Base-by-base conservation (phyloP, 2,329 filamentous ascomycete species). In the Epichloe sp. region DNA sequence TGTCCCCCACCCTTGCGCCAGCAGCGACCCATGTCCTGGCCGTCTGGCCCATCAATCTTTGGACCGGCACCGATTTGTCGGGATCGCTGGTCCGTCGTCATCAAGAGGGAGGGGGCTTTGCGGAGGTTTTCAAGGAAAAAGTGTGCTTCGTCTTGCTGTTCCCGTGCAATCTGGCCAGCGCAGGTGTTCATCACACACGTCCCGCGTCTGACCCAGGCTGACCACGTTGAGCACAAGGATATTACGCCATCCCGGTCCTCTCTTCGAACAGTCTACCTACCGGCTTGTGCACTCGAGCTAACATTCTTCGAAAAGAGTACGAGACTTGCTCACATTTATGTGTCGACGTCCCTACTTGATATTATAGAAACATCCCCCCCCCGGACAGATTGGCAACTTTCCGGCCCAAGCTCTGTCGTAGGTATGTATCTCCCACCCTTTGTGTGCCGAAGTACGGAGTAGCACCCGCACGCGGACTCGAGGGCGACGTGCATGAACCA, bases 11-110 rank as follows among this genome's bases (percentile, higher is more conserved):
- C 51, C 47, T 43, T 49, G 31, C 47, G 23, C n/a, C 38, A 50
- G 17, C 37, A 37, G 7, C 17, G 17, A 47, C 47, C 51, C 47
- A 40, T 14, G 47, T 47, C 37, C 38, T 50, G 26, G 34, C 47
- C 44, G 43, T 15, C 21, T 10, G 31, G 38, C 38, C 44, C 50
- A 41, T 47, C 35, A 41, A 38, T 23, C 21, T 47, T 52, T 36
- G 48, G 48, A 17, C 42, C 34, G 45, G 40, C 48, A 45, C 50
- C 50, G 45, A 52, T 52, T 52, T 48, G 50, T 52, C 45, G 45
- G 50, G 48, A 37, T 48, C 14, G 50, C 36, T 43, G 15, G 41
- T 37, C 44, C 12, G 19, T 31, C 31, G 26, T 31, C 26, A 11
- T 31, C 10, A 31, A 10, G 31, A 31, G 26, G 26, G 26, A 31